These are phyloP conservation scores for Penicillium olsonii DNA, from an alignment of 2,329 filamentous ascomycete species.

Conservation along the genomic window DNA sequence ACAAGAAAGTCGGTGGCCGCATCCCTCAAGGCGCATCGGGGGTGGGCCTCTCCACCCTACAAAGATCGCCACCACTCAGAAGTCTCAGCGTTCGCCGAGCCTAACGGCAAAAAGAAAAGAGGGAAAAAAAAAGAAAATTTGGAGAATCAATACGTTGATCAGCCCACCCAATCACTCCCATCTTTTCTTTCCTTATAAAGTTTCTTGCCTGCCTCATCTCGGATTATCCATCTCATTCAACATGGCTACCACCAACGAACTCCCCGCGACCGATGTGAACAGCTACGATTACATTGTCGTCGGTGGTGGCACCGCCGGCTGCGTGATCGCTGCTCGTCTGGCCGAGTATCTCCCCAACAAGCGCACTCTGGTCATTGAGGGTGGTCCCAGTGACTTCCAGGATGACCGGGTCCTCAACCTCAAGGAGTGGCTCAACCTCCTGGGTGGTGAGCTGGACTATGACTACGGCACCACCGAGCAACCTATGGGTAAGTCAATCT, in stretches of 20 bases:
- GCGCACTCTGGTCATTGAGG: constrained; percentile 80
- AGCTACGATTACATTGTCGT: constrained; percentile 83
- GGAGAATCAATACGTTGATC: too few relatives aligned
- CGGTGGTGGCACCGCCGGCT: constrained; percentile 82
- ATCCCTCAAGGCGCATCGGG: constrained; percentile 6
- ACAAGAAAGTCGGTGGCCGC: constrained; percentile 7
- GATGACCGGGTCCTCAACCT: constrained; percentile 84
- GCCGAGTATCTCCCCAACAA: constrained; percentile 82
- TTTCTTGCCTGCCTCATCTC: constrained; percentile 1
- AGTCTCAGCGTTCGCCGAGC: constrained; percentile 5
- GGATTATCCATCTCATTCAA: constrained; percentile 28
- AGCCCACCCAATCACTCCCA: constrained; percentile 10
- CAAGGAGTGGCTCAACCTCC: constrained; percentile 80
- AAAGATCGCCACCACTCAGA: constrained; percentile 21
- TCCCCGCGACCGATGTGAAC: constrained; percentile 64
- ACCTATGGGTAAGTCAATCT: constrained; percentile 62
- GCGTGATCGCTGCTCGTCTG: constrained; percentile 77
- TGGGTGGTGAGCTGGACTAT: constrained; percentile 87
- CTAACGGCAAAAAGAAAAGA: constrained; percentile 12
- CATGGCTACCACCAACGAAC: constrained; percentile 66
- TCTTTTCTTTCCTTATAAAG: constrained; percentile 5
- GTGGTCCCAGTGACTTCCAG: constrained; percentile 84
- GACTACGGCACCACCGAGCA: constrained; percentile 89
- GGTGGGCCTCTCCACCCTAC: constrained; percentile 4
- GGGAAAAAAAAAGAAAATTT: constrained; percentile 15